Evolutionary conservation across 1,139 yeast genomes (phyloP), one percentile per base, ranked within the genome.

Genomic region (Blastobotrys capitulatus): DNA sequence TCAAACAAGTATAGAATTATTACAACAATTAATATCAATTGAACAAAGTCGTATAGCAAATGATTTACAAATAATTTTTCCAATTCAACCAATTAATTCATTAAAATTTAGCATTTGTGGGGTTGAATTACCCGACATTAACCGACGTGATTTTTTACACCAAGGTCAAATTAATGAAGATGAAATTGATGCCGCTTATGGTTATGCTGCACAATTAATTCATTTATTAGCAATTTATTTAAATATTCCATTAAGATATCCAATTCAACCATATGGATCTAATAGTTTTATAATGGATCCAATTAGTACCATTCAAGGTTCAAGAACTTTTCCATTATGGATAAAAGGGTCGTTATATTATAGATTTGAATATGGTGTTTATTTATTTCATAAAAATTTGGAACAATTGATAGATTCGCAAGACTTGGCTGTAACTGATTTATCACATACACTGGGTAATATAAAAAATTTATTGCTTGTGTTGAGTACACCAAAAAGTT

Each of bases 321-420:
- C 76, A 10, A 67, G 71, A 10, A 57, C 64, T 35, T 69, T 69
- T 57, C 83, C 83, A 1, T 58, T 79, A 42, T 78, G 79, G 71
- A 67, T 74, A 27, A 70, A 74, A 13, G 76, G 76, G 4, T 71
- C 75, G 19, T 67, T 73, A 22, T 70, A 69, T 46, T 71, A 76
- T 57, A 64, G 81, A 26, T 77, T 79, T 51, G 79, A 79, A 54
- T 79, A 77, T 57, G 83, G 75, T 0, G 66, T 77, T 8, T 69
- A 72, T 44, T 62, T 79, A 31, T 61, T 79, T 39, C 70, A 73
- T 52, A 74, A 75, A 53, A 69, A 78, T 57, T 69, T 79, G 42
- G 78, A 77, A 56, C 81, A 78, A 57, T 62, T 79, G 38, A 65
- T 77, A 59, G 73, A 70, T 48, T 58, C 68, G 2, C 63, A 62